Conservation (phyloP, 345 rosid species). For the Psidium guajava region DNA sequence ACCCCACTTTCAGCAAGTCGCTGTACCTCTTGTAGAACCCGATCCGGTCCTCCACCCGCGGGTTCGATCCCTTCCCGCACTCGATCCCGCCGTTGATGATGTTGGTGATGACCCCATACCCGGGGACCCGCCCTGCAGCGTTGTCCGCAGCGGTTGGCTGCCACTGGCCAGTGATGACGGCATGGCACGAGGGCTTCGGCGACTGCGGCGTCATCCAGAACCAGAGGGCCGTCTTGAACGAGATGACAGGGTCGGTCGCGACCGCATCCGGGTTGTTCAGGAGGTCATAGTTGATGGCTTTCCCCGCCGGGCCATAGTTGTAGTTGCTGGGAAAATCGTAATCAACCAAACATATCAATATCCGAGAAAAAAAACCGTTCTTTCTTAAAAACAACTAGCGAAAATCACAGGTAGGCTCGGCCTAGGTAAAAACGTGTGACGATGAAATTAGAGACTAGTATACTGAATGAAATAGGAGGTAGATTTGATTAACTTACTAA, state of each 20-base stretch:
- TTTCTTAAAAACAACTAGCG: not conserved
- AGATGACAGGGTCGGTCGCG: not conserved
- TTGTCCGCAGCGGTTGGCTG: not conserved
- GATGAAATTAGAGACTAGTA: not conserved
- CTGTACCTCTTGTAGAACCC: conserved; percentile 13
- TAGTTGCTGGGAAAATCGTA: conserved; percentile 3
- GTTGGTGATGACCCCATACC: conserved; percentile 10
- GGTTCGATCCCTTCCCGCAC: conserved; percentile 6
- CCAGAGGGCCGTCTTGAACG: conserved; percentile 15
- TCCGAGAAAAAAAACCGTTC: not conserved
- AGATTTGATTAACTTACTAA: not conserved
- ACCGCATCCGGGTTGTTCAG: conserved; percentile 1
- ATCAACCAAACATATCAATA: not conserved
- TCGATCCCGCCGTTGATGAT: conserved; percentile 10
- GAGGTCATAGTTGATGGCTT: conserved; percentile 1
- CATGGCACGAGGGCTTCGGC: conserved; percentile 11
- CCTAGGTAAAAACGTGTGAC: not conserved
- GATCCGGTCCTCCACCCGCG: conserved; percentile 5
- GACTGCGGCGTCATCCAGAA: conserved; percentile 12
- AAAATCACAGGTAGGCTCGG: not conserved
- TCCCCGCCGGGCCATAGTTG: conserved; percentile 9
- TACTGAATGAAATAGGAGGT: not conserved
- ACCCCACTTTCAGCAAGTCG: conserved; percentile 1
- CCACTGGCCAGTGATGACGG: conserved; percentile 5
- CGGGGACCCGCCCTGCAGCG: not conserved